phyloP scores from a whole-genome alignment of 306 rosid species.

The Mimosa pudica region DNA sequence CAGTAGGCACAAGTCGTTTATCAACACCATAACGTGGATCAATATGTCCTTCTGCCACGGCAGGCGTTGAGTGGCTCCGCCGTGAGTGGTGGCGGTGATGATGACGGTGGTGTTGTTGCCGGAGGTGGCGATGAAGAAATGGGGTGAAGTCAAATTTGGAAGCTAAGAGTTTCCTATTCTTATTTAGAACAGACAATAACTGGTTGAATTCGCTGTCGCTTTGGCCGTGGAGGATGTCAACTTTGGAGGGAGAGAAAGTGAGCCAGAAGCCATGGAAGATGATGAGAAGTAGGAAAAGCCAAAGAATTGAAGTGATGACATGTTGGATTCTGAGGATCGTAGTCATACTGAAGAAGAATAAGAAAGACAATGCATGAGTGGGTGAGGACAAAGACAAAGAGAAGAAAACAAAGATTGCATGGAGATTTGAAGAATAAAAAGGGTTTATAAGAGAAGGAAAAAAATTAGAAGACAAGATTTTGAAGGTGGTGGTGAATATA shows the following conservation, averaged over 20 bases:
- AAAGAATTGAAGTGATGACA: slow-evolving; percentile 49
- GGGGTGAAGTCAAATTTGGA: slow-evolving; percentile 58
- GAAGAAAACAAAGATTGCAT: slow-evolving; percentile 56
- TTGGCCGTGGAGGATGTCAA: not conserved
- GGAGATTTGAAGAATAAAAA: slow-evolving; percentile 36
- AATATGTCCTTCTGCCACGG: slow-evolving; percentile 36
- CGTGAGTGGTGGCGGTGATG: slow-evolving; percentile 31
- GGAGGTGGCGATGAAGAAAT: slow-evolving; percentile 45
- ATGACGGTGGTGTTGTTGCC: slow-evolving; percentile 38
- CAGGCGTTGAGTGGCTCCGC: slow-evolving; percentile 7
- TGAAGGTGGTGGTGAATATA: not conserved
- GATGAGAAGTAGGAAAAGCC: slow-evolving; percentile 44
- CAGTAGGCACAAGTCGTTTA: slow-evolving; percentile 87
- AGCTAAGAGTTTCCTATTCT: slow-evolving; percentile 50
- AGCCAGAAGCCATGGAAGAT: slow-evolving; percentile 42
- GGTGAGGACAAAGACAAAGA: slow-evolving; percentile 28
- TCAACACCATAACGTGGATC: slow-evolving; percentile 81
- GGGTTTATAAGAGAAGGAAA: not conserved
- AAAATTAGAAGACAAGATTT: not conserved
- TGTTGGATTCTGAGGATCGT: slow-evolving; percentile 38
- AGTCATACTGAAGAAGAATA: slow-evolving; percentile 26
- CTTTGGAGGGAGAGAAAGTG: slow-evolving; percentile 29
- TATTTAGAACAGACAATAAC: not conserved
- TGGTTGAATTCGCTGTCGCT: not conserved
- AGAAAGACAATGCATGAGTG: slow-evolving; percentile 26